Evolutionary conservation across 805 yeast species (phyloP), one percentile per base, ranked within the genome.

Genomic region (Ogataea angusta): DNA sequence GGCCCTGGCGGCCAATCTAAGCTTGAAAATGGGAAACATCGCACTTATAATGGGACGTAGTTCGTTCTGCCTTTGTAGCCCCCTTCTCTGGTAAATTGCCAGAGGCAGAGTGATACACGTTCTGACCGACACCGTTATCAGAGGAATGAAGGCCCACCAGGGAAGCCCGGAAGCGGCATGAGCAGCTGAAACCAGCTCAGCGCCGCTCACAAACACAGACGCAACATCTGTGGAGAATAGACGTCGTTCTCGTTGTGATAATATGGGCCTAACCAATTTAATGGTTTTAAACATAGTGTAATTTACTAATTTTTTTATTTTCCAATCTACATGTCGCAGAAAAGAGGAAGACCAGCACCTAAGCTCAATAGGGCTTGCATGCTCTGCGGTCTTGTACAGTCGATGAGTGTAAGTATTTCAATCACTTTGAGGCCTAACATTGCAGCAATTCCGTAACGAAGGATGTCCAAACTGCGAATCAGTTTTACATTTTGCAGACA

Each of bases 401-500:
- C 95, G 5, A 76, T 84, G 52, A 75, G 70, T 42, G 85, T 79
- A 53, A 33, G 79, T 64, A 22, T 46, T 9, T 4, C 16, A 18
- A 5, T 3, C 23, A 14, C 36, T 5, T 7, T 14, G 19, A 19
- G 2, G 16, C n/a, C 29, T 26, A 33, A 31, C 31, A 24, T n/a
- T 4, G 14, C 28, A 67, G 74, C 75, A 73, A 55, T 93, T 93
- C 61, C 78, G 85, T 36, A 81, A 80, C 43, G 78, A 78, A 14
- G 98, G 98, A 6, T 91, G 99, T 64, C 98, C 99, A 10, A 91
- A 91, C 70, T 91, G 99, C 67, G 98, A 88, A 56, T 80, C 90
- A 38, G 78, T 91, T 21, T 73, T 91, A 55, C 89, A 85, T 51
- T 79, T 75, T 55, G 59, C 58, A 16, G 82, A 82, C 45, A 96